A percentile compares a stretch with the other conserved stretches of the same genome.
Conservation (phyloP, 208 protist species). For the Leishmania arabica region DNA sequence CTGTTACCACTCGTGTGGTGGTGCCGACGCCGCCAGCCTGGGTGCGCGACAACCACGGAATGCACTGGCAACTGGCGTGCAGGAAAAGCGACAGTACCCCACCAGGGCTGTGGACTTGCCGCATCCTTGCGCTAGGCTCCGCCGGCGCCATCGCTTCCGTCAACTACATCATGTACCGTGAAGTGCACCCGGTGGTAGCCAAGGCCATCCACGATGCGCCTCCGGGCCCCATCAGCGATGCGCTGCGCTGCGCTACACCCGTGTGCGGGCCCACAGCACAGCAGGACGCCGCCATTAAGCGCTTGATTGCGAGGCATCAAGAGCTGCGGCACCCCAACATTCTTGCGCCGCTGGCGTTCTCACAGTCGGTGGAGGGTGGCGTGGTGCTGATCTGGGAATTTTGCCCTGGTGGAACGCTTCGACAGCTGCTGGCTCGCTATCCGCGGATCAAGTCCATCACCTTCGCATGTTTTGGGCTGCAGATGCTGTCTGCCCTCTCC, state of each 20-base stretch:
- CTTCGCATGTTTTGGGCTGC: constrained; percentile 43
- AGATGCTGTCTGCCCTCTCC: constrained; percentile 52
- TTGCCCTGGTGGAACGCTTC: constrained; percentile 39
- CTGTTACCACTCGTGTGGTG: neutral
- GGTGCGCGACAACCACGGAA: constrained; percentile 1
- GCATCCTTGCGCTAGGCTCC: constrained; percentile 2
- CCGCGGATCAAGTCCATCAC: constrained; percentile 13
- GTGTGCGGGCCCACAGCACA: constrained; percentile 3
- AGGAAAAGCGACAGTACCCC: neutral
- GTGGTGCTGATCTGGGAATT: constrained; percentile 38
- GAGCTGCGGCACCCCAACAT: constrained; percentile 15
- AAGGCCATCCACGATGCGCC: constrained; percentile 1
- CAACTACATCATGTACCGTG: neutral
- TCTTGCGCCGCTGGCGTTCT: constrained; percentile 9
- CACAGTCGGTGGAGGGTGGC: constrained; percentile 7
- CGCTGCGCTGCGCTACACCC: constrained; percentile 15
- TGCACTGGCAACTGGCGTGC: neutral
- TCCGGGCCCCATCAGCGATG: constrained; percentile 5
- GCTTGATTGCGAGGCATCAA: neutral
- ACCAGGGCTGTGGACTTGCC: neutral
- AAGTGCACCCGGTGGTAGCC: neutral
- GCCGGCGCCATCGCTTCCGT: constrained; percentile 1
- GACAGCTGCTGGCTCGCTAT: constrained; percentile 31
- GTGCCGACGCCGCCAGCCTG: neutral
- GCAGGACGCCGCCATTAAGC: neutral